phyloP scores from a whole-genome alignment of 2,329 filamentous ascomycete species.

The Myriosclerotinia duriaeana region DNA sequence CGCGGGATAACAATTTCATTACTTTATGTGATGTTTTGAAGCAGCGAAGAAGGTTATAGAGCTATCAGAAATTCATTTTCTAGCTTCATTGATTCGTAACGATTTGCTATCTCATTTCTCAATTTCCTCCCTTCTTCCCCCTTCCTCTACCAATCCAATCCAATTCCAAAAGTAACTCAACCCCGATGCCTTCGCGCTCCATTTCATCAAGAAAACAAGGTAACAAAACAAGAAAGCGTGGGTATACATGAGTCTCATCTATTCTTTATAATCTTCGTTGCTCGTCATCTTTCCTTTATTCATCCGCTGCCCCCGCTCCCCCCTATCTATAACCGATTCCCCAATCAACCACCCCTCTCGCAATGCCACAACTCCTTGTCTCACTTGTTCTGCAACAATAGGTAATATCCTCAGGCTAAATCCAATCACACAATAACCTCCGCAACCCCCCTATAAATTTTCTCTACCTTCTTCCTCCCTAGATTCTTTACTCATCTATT shows the following conservation, averaged over 20 bases:
- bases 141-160: conserved; percentile 4
- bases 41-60: not conserved
- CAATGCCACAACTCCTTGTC: conserved; percentile 3
- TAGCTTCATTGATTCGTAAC: conserved; percentile 5
- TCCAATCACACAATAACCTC: conserved; percentile 14
- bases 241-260: conserved; percentile 25
- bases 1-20: too few species aligned
- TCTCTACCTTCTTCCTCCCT: not conserved
- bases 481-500: conserved; percentile 28
- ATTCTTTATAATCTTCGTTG: conserved; percentile 23
- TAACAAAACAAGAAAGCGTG: conserved; percentile 21
- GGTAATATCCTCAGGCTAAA: conserved; percentile 17
- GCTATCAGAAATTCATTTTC: not conserved
- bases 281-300: conserved; percentile 20
- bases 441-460: conserved; percentile 13
- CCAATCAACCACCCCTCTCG: not conserved
- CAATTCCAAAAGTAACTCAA: conserved; percentile 5
- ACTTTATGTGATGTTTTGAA: not conserved
- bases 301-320: conserved; percentile 13
- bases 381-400: conserved; percentile 2
- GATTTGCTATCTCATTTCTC: conserved; percentile 2
- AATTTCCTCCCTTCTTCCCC: not conserved
- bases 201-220: conserved; percentile 2
- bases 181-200: conserved; percentile 4
- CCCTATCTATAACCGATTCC: conserved; percentile 11